phyloP scores from a whole-genome alignment of 2,329 filamentous ascomycete species.

The Aureobasidium melanogenum region DNA sequence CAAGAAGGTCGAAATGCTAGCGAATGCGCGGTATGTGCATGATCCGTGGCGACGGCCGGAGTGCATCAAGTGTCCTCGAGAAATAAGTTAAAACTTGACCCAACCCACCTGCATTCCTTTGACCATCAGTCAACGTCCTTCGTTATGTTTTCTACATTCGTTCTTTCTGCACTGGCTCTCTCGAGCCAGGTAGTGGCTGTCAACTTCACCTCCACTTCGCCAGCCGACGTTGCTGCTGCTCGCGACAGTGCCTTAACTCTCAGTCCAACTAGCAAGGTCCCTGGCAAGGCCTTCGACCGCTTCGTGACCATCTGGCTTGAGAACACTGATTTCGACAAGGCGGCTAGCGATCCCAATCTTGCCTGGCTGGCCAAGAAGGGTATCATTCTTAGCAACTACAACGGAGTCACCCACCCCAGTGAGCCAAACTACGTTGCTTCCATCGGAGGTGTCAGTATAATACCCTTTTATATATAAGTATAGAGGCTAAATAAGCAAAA shows the following conservation, averaged over 20 bases:
- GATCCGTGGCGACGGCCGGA: neutral
- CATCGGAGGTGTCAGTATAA: conserved; percentile 42
- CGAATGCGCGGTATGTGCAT: neutral
- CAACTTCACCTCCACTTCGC: conserved; percentile 41
- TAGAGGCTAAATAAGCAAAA: neutral
- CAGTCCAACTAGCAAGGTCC: conserved; percentile 54
- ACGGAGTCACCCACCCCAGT: conserved; percentile 57
- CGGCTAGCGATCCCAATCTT: conserved; percentile 53
- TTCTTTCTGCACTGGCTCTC: conserved; percentile 21
- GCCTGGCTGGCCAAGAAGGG: conserved; percentile 51
- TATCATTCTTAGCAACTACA: conserved; percentile 48
- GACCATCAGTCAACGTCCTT: neutral
- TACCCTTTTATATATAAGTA: neutral
- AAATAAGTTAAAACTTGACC: neutral
- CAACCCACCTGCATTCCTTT: neutral
- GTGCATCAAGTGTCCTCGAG: too few relatives aligned
- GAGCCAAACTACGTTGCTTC: conserved; percentile 68
- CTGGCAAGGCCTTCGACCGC: conserved; percentile 64
- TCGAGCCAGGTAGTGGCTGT: conserved; percentile 22
- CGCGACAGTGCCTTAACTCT: conserved; percentile 52
- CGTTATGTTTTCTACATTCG: conserved; percentile 13
- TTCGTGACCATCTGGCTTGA: conserved; percentile 69
- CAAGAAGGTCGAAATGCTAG: neutral
- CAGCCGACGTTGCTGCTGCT: conserved; percentile 45
- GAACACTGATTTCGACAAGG: conserved; percentile 61